Conservation (phyloP, 768 basidiomycete genomes). For the Porphyrellus cyaneotinctus region DNA sequence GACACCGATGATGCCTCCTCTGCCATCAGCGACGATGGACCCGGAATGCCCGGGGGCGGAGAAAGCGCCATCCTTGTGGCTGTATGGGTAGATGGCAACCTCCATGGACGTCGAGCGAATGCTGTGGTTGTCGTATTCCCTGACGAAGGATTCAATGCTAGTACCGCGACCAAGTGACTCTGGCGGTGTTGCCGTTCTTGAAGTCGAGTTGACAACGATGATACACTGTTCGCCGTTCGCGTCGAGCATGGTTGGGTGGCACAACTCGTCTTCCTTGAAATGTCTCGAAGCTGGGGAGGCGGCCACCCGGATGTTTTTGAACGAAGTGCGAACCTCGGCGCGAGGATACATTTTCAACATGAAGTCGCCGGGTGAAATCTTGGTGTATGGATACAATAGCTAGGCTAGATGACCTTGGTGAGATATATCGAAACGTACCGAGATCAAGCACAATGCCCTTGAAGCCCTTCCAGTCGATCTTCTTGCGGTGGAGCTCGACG, state of each 20-base stretch:
- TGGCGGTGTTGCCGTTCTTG: background rate
- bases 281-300: background rate
- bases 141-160: background rate
- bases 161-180: background rate
- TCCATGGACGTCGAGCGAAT: background rate
- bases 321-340: background rate
- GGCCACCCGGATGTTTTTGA: background rate
- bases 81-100: background rate
- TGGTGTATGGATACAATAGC: background rate
- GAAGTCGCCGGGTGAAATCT: background rate
- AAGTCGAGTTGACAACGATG: too few species aligned
- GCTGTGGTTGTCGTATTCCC: background rate
- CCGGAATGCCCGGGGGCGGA: background rate
- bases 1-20: background rate
- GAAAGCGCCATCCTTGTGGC: background rate
- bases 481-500: background rate
- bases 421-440: background rate
- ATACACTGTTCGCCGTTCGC: too few species aligned
- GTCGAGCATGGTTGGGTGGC: background rate
- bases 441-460: background rate
- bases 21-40: background rate
- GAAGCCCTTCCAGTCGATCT: background rate
- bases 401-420: background rate
- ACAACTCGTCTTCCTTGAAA: background rate
- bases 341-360: background rate